phyloP scores from a whole-genome alignment of 768 basidiomycete genomes.

The Leccinum olivaceopallidum region DNA sequence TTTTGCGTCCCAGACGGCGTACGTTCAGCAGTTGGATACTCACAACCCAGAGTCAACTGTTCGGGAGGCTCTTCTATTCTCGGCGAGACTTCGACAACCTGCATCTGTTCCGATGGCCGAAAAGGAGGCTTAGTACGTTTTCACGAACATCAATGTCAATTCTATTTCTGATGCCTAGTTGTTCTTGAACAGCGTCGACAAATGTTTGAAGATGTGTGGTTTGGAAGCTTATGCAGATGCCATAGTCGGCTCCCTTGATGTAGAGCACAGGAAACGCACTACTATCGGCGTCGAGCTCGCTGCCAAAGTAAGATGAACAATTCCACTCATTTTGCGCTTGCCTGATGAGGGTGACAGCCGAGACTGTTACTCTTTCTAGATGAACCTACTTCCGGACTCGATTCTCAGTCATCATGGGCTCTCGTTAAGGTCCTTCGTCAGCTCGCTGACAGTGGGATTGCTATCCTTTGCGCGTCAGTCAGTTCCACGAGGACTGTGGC shows the following conservation, averaged over 20 bases:
- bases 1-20: constrained; percentile 60
- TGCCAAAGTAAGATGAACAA: too few species aligned
- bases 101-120: constrained; percentile 59
- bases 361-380: too few species aligned
- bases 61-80: constrained; percentile 77
- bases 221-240: too few species aligned
- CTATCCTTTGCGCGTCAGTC: constrained; percentile 54
- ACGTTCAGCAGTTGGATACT: constrained; percentile 74
- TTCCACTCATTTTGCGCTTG: too few species aligned
- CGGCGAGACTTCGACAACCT: constrained; percentile 79
- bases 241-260: too few species aligned
- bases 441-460: constrained; percentile 54
- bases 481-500: background rate
- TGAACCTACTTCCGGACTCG: too few species aligned
- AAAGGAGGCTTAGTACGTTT: constrained; percentile 75
- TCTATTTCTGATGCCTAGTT: too few species aligned
- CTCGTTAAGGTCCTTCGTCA: constrained; percentile 49
- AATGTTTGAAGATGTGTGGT: too few species aligned
- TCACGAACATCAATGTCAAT: background rate
- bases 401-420: constrained; percentile 43
- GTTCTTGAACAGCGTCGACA: too few species aligned
- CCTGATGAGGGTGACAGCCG: too few species aligned
- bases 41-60: constrained; percentile 78
- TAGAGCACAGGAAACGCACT: too few species aligned
- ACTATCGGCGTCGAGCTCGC: too few species aligned